These are phyloP conservation scores for Phytophthora citrophthora DNA, from an alignment of 352 stramenopile genomes.

Conservation along the genomic window DNA sequence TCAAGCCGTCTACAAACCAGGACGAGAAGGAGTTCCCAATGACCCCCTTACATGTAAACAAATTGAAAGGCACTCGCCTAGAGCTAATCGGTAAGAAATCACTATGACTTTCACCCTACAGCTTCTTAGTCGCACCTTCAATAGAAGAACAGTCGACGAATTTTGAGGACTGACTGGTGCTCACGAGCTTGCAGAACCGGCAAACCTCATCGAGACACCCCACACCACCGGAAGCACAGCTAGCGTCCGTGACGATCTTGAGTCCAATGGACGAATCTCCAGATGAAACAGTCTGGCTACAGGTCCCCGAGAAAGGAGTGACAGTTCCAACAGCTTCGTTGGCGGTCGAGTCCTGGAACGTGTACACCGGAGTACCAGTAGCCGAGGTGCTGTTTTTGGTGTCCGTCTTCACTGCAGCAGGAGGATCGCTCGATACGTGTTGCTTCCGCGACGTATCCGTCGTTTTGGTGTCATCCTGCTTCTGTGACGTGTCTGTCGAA, in stretches of 20 bases:
- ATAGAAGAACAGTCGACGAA: conserved; percentile 6
- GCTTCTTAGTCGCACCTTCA: conserved; percentile 15
- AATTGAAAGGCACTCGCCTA: conserved; percentile 13
- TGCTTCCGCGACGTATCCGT: conserved; percentile 18
- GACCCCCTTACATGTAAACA: conserved; percentile 22
- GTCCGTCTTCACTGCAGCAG: conserved; percentile 4
- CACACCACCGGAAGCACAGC: conserved; percentile 4
- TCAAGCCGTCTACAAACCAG: conserved; percentile 8
- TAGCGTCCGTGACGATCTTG: conserved; percentile 18
- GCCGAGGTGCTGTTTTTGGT: neutral
- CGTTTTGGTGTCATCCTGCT: conserved; percentile 21
- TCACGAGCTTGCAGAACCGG: conserved; percentile 8
- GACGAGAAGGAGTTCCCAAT: conserved; percentile 16
- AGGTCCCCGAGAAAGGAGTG: conserved; percentile 9
- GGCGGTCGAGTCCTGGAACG: conserved; percentile 16
- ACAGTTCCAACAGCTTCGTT: conserved; percentile 31
- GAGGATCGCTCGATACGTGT: conserved; percentile 4
- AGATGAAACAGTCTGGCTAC: conserved; percentile 8
- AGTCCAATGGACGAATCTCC: conserved; percentile 11
- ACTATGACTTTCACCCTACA: conserved; percentile 25
- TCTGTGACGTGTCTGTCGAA: conserved; percentile 11
- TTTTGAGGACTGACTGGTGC: neutral
- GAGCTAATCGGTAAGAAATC: conserved; percentile 4
- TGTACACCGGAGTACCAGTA: conserved; percentile 19
- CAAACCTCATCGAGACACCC: conserved; percentile 16